Conservation (phyloP, 768 basidiomycete genomes). For the Rhizopogon roseolus region DNA sequence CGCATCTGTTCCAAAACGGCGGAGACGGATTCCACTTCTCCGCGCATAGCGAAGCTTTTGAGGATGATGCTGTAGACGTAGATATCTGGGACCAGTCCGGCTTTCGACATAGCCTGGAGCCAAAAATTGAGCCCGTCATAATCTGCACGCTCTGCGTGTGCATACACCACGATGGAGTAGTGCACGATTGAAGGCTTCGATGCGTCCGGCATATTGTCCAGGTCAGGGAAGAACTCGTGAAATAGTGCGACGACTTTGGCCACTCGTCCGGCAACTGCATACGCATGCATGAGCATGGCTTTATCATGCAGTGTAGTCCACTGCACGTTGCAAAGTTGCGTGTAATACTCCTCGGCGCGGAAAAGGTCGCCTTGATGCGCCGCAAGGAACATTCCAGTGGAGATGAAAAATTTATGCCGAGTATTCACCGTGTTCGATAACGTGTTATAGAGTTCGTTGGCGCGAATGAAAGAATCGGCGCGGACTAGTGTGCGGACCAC, state of each 20-base stretch:
- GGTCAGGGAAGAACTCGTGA: conserved; percentile 46
- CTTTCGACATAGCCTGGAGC: conserved; percentile 46
- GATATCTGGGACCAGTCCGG: conserved; percentile 48
- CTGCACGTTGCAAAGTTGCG: conserved; percentile 25
- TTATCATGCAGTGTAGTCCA: conserved; percentile 26
- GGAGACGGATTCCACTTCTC: conserved; percentile 49
- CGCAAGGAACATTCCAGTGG: conserved; percentile 47
- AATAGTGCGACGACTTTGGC: conserved; percentile 46
- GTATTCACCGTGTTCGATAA: conserved; percentile 19
- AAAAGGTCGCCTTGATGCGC: conserved; percentile 47
- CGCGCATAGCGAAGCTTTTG: conserved; percentile 46
- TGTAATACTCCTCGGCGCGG: conserved; percentile 40
- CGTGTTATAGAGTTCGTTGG: conserved; percentile 38
- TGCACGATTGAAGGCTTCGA: conserved; percentile 43
- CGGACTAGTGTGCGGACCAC: conserved; percentile 42
- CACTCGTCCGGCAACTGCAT: conserved; percentile 42
- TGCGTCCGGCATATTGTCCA: conserved; percentile 19
- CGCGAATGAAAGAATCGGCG: conserved; percentile 32
- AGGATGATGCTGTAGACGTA: conserved; percentile 60
- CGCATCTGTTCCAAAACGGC: conserved; percentile 60
- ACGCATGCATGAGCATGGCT: conserved; percentile 49
- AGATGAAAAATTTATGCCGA: conserved; percentile 22
- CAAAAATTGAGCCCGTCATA: conserved; percentile 45
- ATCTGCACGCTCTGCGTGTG: conserved; percentile 44
- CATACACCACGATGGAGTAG: conserved; percentile 54